Evolutionary conservation across 1,139 yeast species (phyloP).

Genomic region (Kurtzmaniella quercitrusa): DNA sequence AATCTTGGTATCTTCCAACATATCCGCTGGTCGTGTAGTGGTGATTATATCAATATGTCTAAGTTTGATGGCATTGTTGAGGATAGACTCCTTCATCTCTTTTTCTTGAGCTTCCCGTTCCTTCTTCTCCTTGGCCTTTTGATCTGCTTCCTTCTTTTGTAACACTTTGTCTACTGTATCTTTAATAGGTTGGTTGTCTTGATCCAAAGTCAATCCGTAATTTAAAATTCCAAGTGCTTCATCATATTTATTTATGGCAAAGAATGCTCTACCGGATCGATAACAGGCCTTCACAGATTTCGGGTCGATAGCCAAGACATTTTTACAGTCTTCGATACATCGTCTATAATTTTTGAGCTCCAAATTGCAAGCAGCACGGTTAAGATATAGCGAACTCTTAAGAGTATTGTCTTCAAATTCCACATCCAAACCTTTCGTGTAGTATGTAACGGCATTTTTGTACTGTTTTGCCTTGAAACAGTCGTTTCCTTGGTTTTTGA

Average conservation of each 20-base stretch:
- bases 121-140: conserved; percentile 24
- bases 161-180: conserved; percentile 36
- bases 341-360: conserved; percentile 80
- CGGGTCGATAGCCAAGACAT: conserved; percentile 62
- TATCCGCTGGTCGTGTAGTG: conserved; percentile 48
- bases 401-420: conserved; percentile 45
- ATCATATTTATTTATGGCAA: conserved; percentile 59
- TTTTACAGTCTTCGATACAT: conserved; percentile 83
- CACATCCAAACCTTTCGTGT: conserved; percentile 75
- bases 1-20: conserved; percentile 43
- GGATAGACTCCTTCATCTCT: conserved; percentile 29
- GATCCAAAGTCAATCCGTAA: conserved; percentile 61
- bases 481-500: conserved; percentile 91
- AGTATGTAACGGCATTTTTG: conserved; percentile 71
- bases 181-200: conserved; percentile 51
- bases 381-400: conserved; percentile 62
- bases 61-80: conserved; percentile 50
- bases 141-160: conserved; percentile 33
- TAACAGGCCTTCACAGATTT: conserved; percentile 78
- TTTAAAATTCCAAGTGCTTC: conserved; percentile 68
- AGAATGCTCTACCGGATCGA: conserved; percentile 80
- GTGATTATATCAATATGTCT: conserved; percentile 50
- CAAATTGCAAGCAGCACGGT: conserved; percentile 89
- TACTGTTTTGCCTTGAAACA: conserved; percentile 68
- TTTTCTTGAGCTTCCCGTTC: conserved; percentile 31